Base-by-base conservation (phyloP, 2,329 filamentous ascomycete genomes). In the Nothophaeocryptopus gaeumannii region DNA sequence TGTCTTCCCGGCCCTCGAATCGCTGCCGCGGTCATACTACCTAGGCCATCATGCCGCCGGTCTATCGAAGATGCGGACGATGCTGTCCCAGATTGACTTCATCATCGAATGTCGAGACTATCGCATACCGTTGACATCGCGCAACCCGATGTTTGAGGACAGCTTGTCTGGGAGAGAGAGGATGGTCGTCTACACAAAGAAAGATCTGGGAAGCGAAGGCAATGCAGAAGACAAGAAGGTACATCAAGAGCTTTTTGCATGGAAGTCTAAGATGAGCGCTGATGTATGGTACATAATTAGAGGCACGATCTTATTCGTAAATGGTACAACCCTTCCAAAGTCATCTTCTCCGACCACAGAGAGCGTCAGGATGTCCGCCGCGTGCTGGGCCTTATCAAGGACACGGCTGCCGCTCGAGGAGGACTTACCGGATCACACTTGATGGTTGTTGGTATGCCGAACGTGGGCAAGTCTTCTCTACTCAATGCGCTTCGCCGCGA, bases 41-140 rank as follows among this genome's bases (percentile, higher is more conserved):
- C 80, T 97, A 39, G 93, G 93, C 55, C 93, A 99, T 73, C 93
- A 99, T 76, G 82, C 83, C 53, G 80, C 87, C 8, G 93, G 88
- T 12, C 77, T 96, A 30, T 76, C 80, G 40, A 86, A 88, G 67
- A 96, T 97, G 85, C 88, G 88, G 67, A 81, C 81, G 34, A 79
- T 88, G 66, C 80, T 99, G 41, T 83, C 84, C 26, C 84, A 83
- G 55, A 88, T 96, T 62, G 87, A 91, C 64, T 83, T 97, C 37
- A 83, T 99, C 46, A 82, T 99, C 65, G 93, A 99, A 74, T 96
- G 91, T 69, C 88, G 93, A 65, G 93, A 99, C 74, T 90, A 90
- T 67, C 85, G 93, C 40, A 84, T 96, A 0, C 93, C 93, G 0
- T 74, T 97, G 8, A 91, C 90, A 0, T 93, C 89, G 2, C 83